Evolutionary conservation across 768 basidiomycete genomes (phyloP).

Genomic region (Mrakia gelida): DNA sequence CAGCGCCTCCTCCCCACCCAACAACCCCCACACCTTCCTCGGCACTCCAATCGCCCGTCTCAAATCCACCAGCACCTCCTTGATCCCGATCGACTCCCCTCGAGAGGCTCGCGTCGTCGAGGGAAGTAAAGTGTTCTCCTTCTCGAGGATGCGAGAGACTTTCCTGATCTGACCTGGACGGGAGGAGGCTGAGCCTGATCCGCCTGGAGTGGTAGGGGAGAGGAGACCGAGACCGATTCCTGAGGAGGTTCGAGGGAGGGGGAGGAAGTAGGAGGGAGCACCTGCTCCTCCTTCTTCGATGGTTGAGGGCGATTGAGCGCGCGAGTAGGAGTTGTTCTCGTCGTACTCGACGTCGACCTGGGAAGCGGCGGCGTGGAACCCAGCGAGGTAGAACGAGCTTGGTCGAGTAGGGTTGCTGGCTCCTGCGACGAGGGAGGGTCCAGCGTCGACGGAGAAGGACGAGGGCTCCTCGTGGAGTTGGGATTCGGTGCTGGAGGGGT

Average conservation of each 20-base stretch:
- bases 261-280: conserved; percentile 5
- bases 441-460: not conserved
- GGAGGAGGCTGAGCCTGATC: conserved; percentile 1
- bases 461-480: not conserved
- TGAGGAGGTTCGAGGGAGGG: not conserved
- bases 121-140: not conserved
- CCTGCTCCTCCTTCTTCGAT: not conserved
- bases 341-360: not conserved
- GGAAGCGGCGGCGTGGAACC: not conserved
- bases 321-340: not conserved
- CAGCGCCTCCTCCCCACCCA: not conserved
- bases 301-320: not conserved
- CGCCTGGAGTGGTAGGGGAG: not conserved
- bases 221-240: conserved; percentile 5
- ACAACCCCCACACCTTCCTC: not conserved
- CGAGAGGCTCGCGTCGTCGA: not conserved
- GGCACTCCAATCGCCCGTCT: not conserved
- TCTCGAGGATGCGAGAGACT: not conserved
- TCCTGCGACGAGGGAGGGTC: not conserved
- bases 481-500: not conserved
- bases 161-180: conserved; percentile 25
- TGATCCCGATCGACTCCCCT: not conserved
- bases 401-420: not conserved
- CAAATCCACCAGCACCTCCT: not conserved
- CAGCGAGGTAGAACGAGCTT: not conserved